Conservation (phyloP, 768 basidiomycete species). For the Coprinopsis sp. region DNA sequence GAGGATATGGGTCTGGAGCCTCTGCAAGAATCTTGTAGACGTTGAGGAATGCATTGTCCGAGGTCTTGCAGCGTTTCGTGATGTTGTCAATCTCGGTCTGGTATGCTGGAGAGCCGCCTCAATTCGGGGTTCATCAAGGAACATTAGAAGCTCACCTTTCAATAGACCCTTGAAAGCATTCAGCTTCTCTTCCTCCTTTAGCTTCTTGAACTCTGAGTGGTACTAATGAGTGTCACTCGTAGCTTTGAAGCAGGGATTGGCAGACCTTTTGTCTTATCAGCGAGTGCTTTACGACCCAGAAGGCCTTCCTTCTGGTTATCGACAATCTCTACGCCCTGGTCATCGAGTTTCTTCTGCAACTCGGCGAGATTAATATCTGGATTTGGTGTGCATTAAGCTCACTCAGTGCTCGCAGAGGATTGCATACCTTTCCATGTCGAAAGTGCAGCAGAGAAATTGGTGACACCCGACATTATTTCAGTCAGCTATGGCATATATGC, state of each 20-base stretch:
- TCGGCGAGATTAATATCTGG: slow-evolving; percentile 84
- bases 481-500: slow-evolving; percentile 3
- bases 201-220: slow-evolving; percentile 86
- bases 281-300: slow-evolving; percentile 87
- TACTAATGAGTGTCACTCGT: not conserved
- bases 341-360: slow-evolving; percentile 88
- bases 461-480: slow-evolving; percentile 40
- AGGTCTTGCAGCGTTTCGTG: slow-evolving; percentile 85
- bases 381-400: not conserved
- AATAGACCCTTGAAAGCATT: slow-evolving; percentile 85
- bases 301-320: slow-evolving; percentile 99
- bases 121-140: not conserved
- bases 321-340: slow-evolving; percentile 90
- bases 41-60: slow-evolving; percentile 95
- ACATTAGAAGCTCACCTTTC: slow-evolving; percentile 53
- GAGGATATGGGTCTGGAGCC: slow-evolving; percentile 94
- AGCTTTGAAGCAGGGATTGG: not conserved
- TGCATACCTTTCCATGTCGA: slow-evolving; percentile 84
- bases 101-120: slow-evolving; percentile 55
- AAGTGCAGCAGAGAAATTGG: slow-evolving; percentile 91
- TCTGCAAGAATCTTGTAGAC: slow-evolving; percentile 96
- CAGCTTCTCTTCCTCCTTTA: slow-evolving; percentile 85
- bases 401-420: not conserved
- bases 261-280: slow-evolving; percentile 96
- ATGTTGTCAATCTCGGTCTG: slow-evolving; percentile 95